Percentiles rank a stretch among this genome's conserved stretches.
phyloP scores from a whole-genome alignment of 768 basidiomycete genomes.

The Exidia glandulosa region DNA sequence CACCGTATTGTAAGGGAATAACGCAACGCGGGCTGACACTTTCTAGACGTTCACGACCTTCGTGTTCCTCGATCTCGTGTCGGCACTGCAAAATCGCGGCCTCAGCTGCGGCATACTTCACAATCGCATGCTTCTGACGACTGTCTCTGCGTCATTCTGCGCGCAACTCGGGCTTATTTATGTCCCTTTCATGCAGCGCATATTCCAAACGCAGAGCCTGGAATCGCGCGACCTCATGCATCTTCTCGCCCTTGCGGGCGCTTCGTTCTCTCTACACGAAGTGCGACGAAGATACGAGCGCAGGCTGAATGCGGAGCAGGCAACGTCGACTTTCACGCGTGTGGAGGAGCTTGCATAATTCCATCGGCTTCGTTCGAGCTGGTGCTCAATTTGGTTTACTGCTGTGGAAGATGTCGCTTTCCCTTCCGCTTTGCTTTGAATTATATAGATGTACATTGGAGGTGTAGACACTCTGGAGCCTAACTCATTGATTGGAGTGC shows the following conservation, averaged over 20 bases:
- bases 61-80: constrained; percentile 93
- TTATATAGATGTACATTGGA: too few relatives aligned
- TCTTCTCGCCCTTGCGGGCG: constrained; percentile 54
- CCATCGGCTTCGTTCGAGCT: too few relatives aligned
- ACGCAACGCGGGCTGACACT: too few relatives aligned
- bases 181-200: constrained; percentile 76
- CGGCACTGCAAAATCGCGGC: constrained; percentile 89
- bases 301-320: constrained; percentile 38
- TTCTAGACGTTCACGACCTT: constrained; percentile 92
- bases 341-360: constrained; percentile 58
- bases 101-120: constrained; percentile 72
- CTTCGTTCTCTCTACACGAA: constrained; percentile 67
- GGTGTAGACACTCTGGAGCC: too few relatives aligned
- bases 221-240: constrained; percentile 53
- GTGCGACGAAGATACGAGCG: constrained; percentile 69
- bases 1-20: too few relatives aligned
- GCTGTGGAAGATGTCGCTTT: too few relatives aligned
- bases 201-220: constrained; percentile 90
- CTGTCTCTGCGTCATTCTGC: constrained; percentile 76
- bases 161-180: constrained; percentile 83
- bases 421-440: too few relatives aligned
- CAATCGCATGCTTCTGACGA: constrained; percentile 84
- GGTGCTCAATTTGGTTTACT: too few relatives aligned
- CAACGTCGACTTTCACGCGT: constrained; percentile 27
- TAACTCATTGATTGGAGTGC: too few relatives aligned